Evolutionary conservation across 2,329 filamentous ascomycete species (phyloP).

Genomic region (Claviceps africana): DNA sequence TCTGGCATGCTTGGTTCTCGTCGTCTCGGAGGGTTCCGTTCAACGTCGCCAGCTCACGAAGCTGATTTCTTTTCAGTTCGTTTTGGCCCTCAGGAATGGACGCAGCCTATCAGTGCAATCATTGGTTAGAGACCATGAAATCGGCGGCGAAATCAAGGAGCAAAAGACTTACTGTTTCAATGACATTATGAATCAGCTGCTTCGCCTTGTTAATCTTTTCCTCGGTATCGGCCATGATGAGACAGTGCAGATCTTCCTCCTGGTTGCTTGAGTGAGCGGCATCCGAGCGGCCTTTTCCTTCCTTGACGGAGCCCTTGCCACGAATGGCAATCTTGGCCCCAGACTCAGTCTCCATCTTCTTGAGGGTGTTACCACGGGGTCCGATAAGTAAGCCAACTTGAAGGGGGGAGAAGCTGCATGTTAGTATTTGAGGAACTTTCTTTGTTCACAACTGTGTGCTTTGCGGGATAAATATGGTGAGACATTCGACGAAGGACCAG

Average conservation of each 20-base stretch:
- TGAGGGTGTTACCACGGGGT: constrained; percentile 97
- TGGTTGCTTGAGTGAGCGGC: constrained; percentile 99
- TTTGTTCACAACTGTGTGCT: constrained; percentile 10
- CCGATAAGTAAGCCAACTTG: constrained; percentile 99
- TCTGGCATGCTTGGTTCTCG: constrained; percentile 98
- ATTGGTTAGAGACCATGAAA: neutral
- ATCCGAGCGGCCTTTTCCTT: constrained; percentile 97
- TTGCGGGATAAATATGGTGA: constrained; percentile 11
- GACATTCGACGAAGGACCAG: constrained; percentile 20
- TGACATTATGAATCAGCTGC: constrained; percentile 94
- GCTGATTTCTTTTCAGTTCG: constrained; percentile 95
- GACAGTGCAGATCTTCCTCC: constrained; percentile 95
- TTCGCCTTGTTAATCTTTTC: constrained; percentile 99
- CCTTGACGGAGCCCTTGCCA: constrained; percentile 98
- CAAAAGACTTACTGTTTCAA: constrained; percentile 66
- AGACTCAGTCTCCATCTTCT: constrained; percentile 98
- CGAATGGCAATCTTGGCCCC: constrained; percentile 97
- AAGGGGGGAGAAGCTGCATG: constrained; percentile 69
- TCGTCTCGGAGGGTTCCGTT: constrained; percentile 99
- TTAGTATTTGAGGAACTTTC: constrained; percentile 52
- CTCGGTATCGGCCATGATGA: constrained; percentile 99
- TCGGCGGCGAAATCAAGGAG: neutral
- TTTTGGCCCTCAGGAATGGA: constrained; percentile 98
- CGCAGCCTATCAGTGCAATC: constrained; percentile 53
- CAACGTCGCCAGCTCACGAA: constrained; percentile 90